phyloP scores from a whole-genome alignment of 2,329 filamentous ascomycete species.

The Cercospora canescens region DNA sequence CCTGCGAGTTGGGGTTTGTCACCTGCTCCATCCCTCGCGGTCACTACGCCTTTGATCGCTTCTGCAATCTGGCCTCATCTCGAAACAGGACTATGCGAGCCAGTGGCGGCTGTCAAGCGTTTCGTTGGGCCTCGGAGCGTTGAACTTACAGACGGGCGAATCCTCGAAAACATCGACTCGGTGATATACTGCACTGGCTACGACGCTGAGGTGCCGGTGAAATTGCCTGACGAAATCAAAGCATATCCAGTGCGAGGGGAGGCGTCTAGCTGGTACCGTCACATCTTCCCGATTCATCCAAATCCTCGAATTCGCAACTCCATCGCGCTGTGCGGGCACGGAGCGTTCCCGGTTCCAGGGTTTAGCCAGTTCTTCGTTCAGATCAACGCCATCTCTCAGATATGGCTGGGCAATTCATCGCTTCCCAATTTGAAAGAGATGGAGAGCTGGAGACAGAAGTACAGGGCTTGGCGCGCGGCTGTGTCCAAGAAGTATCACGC shows the following conservation, averaged over 20 bases:
- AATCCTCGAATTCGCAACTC: conserved; percentile 25
- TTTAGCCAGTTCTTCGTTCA: conserved; percentile 35
- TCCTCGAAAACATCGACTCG: conserved; percentile 35
- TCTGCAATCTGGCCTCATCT: conserved; percentile 34
- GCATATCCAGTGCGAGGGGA: conserved; percentile 10
- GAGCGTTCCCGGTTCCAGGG: conserved; percentile 26
- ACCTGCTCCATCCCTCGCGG: conserved; percentile 30
- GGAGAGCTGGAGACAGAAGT: conserved; percentile 26
- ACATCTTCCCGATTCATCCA: conserved; percentile 35
- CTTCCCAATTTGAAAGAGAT: conserved; percentile 33
- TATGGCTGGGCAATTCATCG: conserved; percentile 33
- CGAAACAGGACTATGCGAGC: conserved; percentile 31
- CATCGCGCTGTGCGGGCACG: conserved; percentile 35
- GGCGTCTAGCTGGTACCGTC: conserved; percentile 31
- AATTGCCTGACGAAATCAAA: conserved; percentile 13
- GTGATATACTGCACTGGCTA: conserved; percentile 43
- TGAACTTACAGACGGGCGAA: conserved; percentile 34
- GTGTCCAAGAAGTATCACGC: conserved; percentile 17
- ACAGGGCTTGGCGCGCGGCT: conserved; percentile 18
- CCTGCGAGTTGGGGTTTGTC: conserved; percentile 29
- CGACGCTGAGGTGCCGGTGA: conserved; percentile 22
- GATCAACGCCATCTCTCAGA: conserved; percentile 34
- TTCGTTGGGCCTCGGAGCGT: conserved; percentile 30
- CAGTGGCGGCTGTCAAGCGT: conserved; percentile 28
- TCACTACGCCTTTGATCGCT: conserved; percentile 34